Evolutionary conservation across 2,329 filamentous ascomycete species (phyloP).

Genomic region (Cordyceps cateniannulata): DNA sequence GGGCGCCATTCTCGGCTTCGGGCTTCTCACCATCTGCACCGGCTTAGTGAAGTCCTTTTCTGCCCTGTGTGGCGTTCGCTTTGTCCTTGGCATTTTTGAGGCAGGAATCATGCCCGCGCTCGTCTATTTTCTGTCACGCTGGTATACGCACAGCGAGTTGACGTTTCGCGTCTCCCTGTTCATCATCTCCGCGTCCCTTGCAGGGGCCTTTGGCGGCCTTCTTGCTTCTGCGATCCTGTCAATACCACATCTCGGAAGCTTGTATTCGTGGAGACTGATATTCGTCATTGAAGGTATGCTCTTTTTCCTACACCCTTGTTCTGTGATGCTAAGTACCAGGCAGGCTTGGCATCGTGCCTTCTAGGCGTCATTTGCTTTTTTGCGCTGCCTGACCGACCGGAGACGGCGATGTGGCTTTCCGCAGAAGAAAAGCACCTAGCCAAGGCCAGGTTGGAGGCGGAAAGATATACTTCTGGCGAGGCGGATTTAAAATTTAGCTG

Average conservation of each 20-base stretch:
- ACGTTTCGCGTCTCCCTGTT: constrained; percentile 58
- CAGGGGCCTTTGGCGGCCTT: constrained; percentile 62
- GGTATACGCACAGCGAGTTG: constrained; percentile 57
- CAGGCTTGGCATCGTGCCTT: constrained; percentile 45
- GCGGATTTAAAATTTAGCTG: constrained; percentile 53
- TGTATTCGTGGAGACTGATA: constrained; percentile 62
- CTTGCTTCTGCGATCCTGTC: constrained; percentile 56
- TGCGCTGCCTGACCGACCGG: constrained; percentile 60
- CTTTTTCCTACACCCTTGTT: not conserved
- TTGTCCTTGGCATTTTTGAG: constrained; percentile 55
- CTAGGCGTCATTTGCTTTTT: constrained; percentile 52
- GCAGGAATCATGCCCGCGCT: constrained; percentile 61
- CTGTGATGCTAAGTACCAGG: not conserved
- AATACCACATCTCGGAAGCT: constrained; percentile 47
- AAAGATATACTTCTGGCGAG: constrained; percentile 51
- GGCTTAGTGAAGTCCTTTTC: constrained; percentile 50
- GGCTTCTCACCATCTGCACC: constrained; percentile 52
- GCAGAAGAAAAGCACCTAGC: constrained; percentile 57
- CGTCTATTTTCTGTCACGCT: constrained; percentile 57
- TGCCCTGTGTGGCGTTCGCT: constrained; percentile 47
- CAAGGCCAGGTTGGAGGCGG: constrained; percentile 51
- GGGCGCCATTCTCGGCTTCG: constrained; percentile 48
- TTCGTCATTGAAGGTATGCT: constrained; percentile 57
- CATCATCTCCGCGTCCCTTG: constrained; percentile 59
- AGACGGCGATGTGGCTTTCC: constrained; percentile 58